Evolutionary conservation across 2,329 filamentous ascomycete genomes (phyloP).

Genomic region (Talaromyces sp.): DNA sequence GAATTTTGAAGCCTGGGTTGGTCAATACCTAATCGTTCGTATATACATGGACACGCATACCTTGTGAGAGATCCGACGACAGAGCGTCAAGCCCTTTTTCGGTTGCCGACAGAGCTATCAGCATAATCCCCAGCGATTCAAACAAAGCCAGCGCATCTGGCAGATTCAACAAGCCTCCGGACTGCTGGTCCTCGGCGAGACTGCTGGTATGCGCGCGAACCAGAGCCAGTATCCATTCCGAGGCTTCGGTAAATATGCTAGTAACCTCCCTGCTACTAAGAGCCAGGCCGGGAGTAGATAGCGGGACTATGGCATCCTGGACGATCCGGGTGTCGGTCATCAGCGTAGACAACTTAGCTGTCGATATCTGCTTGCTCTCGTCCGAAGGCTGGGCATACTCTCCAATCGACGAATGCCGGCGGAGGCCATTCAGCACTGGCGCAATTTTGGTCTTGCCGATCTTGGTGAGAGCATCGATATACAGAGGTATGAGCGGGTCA

Average conservation of each 20-base stretch:
- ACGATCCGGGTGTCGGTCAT: conserved; percentile 40
- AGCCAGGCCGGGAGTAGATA: conserved; percentile 30
- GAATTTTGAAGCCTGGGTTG: conserved; percentile 28
- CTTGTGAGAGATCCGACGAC: conserved; percentile 27
- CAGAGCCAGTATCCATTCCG: conserved; percentile 35
- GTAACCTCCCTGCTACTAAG: conserved; percentile 25
- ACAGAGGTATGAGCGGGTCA: conserved; percentile 39
- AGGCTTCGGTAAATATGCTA: conserved; percentile 26
- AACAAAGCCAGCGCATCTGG: conserved; percentile 36
- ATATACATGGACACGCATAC: conserved; percentile 16
- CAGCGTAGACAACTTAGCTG: conserved; percentile 21
- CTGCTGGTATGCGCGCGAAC: conserved; percentile 28
- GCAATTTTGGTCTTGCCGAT: conserved; percentile 27
- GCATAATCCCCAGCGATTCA: conserved; percentile 37
- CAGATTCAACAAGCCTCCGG: conserved; percentile 26
- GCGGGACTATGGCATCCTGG: conserved; percentile 35
- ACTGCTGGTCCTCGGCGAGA: conserved; percentile 21
- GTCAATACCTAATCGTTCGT: conserved; percentile 11
- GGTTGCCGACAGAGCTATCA: conserved; percentile 33
- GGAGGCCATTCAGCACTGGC: conserved; percentile 25
- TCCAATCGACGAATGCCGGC: conserved; percentile 31
- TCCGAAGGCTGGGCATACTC: conserved; percentile 12
- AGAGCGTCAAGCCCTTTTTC: conserved; percentile 31
- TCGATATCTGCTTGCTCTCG: conserved; percentile 6
- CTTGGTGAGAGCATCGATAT: conserved; percentile 34